Evolutionary conservation across 371 early-diverging fungal genomes (phyloP), one percentile per base, ranked within the genome.

Genomic region (Haplosporangium sp.): DNA sequence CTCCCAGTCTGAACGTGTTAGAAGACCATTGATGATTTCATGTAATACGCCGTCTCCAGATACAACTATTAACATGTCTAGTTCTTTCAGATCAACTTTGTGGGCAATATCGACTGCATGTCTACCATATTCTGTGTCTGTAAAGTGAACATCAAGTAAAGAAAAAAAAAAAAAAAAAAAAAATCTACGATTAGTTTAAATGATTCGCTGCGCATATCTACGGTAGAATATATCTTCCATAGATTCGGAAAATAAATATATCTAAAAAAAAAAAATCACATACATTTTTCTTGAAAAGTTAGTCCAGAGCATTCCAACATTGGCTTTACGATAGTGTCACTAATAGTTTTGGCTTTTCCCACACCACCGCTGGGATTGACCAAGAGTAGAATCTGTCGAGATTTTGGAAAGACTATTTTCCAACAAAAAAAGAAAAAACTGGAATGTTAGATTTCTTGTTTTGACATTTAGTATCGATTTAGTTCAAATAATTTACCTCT

Each of bases 11-110:
- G 88, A 84, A 47, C 94, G 85, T 42, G 86, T 73, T 71, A 93
- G 69, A 35, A 94, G 86, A 0, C 94, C 94, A 74, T 95, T 93
- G 65, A 94, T 77, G 6, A 92, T 76, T 72, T 95, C 96, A 69
- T 95, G 94, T 34, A 93, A 85, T 2, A 93, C 86, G 10, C 96
- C 96, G 83, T 95, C 96, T 17, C 96, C 96, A 63, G 92, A 90
- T 38, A 94, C 87, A 37, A 92, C 86, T 6, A 91, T 85, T 34
- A 92, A 82, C 3, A 89, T 89, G 50, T 88, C 90, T 62, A 86
- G 90, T 8, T 83, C 71, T 2, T 82, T 62, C 13, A 89, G 67
- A 65, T 91, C 87, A 6, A 94, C 61, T 3, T 85, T 84, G 55
- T 86, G 84, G 9, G 90, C 91, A 65, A 93, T 88, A 50, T 93